These are phyloP conservation scores for Corinectria fuckeliana DNA, from an alignment of 2,329 filamentous ascomycete species.

Conservation along the genomic window DNA sequence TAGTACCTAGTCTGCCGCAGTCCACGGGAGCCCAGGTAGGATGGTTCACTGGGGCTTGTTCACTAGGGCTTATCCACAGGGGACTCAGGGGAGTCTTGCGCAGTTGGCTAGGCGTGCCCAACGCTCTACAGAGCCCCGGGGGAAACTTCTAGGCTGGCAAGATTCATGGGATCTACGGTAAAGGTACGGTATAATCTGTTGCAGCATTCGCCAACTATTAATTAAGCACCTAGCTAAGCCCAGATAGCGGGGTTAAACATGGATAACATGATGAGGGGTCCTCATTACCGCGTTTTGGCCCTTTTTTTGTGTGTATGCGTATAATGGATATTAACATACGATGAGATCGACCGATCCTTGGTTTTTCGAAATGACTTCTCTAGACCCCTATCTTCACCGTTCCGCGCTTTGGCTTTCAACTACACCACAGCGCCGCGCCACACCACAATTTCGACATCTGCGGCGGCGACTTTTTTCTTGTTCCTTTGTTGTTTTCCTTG, in stretches of 20 bases:
- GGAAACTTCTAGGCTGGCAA: too few species aligned
- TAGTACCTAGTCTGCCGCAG: not conserved
- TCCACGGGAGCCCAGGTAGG: not conserved
- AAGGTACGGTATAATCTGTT: not conserved
- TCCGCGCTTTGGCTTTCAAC: not conserved
- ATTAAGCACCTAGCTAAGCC: not conserved
- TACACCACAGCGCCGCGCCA: not conserved
- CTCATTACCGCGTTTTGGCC: not conserved
- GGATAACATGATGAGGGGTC: not conserved
- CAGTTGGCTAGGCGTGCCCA: not conserved
- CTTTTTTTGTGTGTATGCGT: not conserved
- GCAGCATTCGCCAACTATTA: not conserved
- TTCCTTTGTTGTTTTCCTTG: not conserved
- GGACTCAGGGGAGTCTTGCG: not conserved
- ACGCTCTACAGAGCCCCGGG: not conserved
- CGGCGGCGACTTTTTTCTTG: not conserved
- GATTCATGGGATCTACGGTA: not conserved
- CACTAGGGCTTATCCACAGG: too few species aligned
- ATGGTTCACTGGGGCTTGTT: too few species aligned
- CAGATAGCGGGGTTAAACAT: not conserved
- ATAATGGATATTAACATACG: conserved; percentile 1
- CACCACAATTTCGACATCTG: not conserved
- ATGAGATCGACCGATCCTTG: not conserved
- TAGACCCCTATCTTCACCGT: not conserved
- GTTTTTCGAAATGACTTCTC: conserved; percentile 4